Evolutionary conservation across 306 rosid genomes (phyloP), one percentile per base, ranked within the genome.

Genomic region (Lathyrus oleraceus): DNA sequence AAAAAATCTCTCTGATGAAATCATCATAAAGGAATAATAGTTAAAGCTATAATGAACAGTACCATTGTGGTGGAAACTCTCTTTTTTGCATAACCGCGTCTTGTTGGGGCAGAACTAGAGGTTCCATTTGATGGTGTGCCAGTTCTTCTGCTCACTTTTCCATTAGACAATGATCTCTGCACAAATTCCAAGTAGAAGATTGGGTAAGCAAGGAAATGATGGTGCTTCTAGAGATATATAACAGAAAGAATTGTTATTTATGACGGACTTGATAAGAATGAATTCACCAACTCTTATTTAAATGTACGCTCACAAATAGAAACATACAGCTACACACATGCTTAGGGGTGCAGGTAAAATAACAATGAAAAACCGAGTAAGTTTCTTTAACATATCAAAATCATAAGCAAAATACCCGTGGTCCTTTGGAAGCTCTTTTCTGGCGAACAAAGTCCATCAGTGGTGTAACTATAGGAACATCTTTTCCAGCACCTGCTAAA

Each of bases 361-460:
- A 67, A 21, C 43, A 49, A 57, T 0, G 9, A 58, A 51, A 16
- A 60, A 42, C 11, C 61, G 42, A 49, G 58, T 35, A 62, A 69
- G 54, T 48, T 52, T 66, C 8, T 57, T 21, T 20, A 6, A 57
- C 48, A 74, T 32, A 60, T 59, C 30, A 48, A 25, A 40, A 19
- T 27, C 39, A 68, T 12, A 59, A 20, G 71, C 30, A 54, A 61
- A 20, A 49, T 83, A 89, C 96, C 88, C 85, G 83, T 36, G 86
- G 75, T 73, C 96, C 90, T 83, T 83, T 89, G 66, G 90, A 74
- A 73, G 92, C 90, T 76, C 96, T 87, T 79, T 79, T 87, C 77
- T 89, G 92, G 71, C 92, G 96, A 71, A 89, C 87, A 56, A 87
- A 89, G 78, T 89, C 96, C 96, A 89, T 89, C 61, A 89, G 76